phyloP scores from a whole-genome alignment of 2,329 filamentous ascomycete species.

The Emmonsiellopsis sp. region DNA sequence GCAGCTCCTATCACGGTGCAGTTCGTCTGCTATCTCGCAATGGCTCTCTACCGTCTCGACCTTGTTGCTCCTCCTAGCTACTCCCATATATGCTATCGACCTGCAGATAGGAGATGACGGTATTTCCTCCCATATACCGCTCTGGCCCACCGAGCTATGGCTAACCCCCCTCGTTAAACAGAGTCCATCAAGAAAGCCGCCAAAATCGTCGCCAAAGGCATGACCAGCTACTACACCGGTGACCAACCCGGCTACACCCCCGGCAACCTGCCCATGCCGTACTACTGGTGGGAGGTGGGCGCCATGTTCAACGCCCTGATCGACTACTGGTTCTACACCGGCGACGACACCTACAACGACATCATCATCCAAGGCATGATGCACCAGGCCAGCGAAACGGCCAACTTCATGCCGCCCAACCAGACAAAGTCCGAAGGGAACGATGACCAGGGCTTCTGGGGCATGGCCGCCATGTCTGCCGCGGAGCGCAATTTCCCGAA shows the following conservation, averaged over 20 bases:
- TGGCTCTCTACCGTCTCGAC: background rate
- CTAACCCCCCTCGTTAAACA: constrained; percentile 4
- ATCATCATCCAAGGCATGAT: constrained; percentile 54
- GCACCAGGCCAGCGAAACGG: constrained; percentile 55
- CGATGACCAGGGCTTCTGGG: constrained; percentile 36
- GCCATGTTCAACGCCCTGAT: constrained; percentile 47
- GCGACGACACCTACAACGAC: constrained; percentile 61
- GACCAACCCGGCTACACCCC: constrained; percentile 21
- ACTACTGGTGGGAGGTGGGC: constrained; percentile 30
- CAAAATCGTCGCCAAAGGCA: constrained; percentile 22
- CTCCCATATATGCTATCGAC: constrained; percentile 4
- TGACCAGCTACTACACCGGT: constrained; percentile 26
- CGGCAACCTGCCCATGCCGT: constrained; percentile 24
- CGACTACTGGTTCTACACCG: constrained; percentile 79
- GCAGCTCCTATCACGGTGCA: background rate
- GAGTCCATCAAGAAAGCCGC: constrained; percentile 25
- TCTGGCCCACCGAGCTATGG: background rate
- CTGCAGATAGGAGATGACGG: constrained; percentile 9
- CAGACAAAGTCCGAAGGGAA: constrained; percentile 24
- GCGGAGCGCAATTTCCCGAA: constrained; percentile 28
- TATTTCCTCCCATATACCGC: background rate
- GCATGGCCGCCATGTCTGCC: constrained; percentile 26
- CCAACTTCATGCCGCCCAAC: constrained; percentile 60
- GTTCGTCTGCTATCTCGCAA: background rate
- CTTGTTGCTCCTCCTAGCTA: background rate